phyloP scores from a whole-genome alignment of 2,329 filamentous ascomycete species.

The Neopestalotiopsis rosae region DNA sequence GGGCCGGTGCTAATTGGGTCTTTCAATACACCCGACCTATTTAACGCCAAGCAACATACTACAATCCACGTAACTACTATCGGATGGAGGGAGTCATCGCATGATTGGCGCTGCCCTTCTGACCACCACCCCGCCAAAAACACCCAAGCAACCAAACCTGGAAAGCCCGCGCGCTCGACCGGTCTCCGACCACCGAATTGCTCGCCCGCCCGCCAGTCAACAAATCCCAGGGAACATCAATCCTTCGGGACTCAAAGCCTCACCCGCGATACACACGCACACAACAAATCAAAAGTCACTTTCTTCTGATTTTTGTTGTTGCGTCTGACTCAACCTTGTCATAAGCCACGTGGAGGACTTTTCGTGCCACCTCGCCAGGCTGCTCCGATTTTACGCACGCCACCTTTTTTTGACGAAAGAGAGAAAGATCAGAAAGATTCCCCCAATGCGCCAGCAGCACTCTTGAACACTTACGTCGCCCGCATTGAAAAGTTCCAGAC shows the following conservation, averaged over 20 bases:
- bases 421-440: neutral
- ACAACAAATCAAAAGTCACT: neutral
- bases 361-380: conserved; percentile 8
- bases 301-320: neutral
- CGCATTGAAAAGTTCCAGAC: conserved; percentile 12
- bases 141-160: neutral
- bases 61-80: neutral
- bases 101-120: conserved; percentile 11
- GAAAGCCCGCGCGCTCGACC: neutral
- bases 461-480: neutral
- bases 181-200: neutral
- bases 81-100: conserved; percentile 7
- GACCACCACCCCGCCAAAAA: conserved; percentile 3
- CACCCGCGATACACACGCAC: neutral
- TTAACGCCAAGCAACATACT: neutral
- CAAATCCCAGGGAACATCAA: conserved; percentile 2
- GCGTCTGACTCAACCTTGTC: conserved; percentile 14
- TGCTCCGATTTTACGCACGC: conserved; percentile 5
- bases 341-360: neutral
- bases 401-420: neutral
- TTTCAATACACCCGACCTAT: neutral
- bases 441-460: neutral
- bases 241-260: conserved; percentile 8
- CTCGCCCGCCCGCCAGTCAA: neutral
- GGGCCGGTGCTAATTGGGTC: conserved; percentile 1